phyloP scores from a whole-genome alignment of 768 basidiomycete genomes.

The Leccinum uliginosum region DNA sequence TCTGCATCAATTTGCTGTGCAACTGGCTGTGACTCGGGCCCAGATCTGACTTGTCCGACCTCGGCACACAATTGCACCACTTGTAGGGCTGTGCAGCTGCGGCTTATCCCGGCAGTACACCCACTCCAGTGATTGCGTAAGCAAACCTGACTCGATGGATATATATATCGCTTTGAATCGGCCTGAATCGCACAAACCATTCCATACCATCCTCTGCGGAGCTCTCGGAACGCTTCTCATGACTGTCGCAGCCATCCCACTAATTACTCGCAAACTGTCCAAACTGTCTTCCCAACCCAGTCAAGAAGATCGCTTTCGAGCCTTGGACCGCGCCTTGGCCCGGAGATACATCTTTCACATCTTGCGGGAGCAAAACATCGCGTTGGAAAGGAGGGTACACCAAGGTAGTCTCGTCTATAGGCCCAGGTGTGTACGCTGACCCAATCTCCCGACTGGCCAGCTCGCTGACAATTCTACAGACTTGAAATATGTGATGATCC shows the following conservation, averaged over 20 bases:
- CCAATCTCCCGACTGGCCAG: background rate
- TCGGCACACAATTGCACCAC: too few species aligned
- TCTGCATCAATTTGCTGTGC: background rate
- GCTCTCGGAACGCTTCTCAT: constrained; percentile 7
- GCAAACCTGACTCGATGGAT: background rate
- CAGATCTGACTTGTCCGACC: too few species aligned
- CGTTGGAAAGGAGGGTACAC: constrained; percentile 18
- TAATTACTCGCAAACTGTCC: constrained; percentile 27
- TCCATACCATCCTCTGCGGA: background rate
- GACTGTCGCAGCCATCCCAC: constrained; percentile 20
- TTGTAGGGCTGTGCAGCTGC: background rate
- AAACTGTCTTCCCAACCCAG: constrained; percentile 24
- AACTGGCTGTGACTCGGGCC: background rate
- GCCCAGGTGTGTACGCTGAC: constrained; percentile 25
- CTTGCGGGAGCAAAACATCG: constrained; percentile 16
- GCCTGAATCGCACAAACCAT: background rate
- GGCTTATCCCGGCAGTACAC: too few species aligned
- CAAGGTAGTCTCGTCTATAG: constrained; percentile 30
- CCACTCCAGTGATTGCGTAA: background rate
- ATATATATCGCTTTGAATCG: background rate
- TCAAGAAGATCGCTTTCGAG: constrained; percentile 27
- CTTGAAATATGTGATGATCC: constrained; percentile 39
- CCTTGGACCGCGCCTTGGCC: constrained; percentile 30
- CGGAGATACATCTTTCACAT: constrained; percentile 27
- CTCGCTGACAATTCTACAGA: constrained; percentile 22